Percentiles rank a stretch among this genome's conserved stretches.
Evolutionary conservation across 73 alveolate species (phyloP).

Genomic region (Tetrahymena malaccensis): DNA sequence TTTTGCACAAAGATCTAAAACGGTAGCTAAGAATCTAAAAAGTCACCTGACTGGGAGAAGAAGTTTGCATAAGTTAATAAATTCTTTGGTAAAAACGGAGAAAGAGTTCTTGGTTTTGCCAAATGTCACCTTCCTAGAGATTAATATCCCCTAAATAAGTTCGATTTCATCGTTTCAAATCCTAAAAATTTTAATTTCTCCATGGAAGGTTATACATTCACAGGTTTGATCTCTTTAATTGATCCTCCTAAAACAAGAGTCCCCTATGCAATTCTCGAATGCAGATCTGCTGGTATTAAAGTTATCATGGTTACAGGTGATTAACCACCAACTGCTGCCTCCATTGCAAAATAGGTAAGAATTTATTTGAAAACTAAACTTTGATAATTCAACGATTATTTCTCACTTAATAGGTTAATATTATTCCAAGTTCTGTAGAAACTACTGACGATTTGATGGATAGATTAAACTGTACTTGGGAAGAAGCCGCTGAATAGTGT

Average conservation of each 20-base stretch:
- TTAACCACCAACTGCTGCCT: conserved; percentile 97
- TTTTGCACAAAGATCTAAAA: conserved; percentile 1
- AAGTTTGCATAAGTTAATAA: conserved; percentile 49
- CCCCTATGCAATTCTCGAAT: conserved; percentile 64
- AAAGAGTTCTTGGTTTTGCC: conserved; percentile 84
- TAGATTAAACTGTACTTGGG: conserved; percentile 46
- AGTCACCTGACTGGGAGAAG: conserved; percentile 38
- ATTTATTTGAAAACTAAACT: conserved; percentile 6
- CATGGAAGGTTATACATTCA: conserved; percentile 56
- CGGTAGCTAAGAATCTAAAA: neutral
- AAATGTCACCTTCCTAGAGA: conserved; percentile 36
- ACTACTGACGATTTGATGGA: conserved; percentile 50
- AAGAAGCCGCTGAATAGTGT: conserved; percentile 53
- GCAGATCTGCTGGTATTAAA: conserved; percentile 91
- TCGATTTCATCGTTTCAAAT: conserved; percentile 50
- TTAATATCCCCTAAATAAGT: conserved; percentile 31
- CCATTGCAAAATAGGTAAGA: conserved; percentile 75
- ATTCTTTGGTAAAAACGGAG: conserved; percentile 67
- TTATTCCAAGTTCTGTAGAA: conserved; percentile 32
- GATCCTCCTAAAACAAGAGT: conserved; percentile 96
- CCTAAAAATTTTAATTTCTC: conserved; percentile 50
- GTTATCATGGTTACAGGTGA: conserved; percentile 97
- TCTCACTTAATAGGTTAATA: neutral
- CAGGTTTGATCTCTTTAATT: conserved; percentile 86
- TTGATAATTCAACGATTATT: neutral